Evolutionary conservation across 129 eudicot species (phyloP).

Genomic region (Calendula officinalis): DNA sequence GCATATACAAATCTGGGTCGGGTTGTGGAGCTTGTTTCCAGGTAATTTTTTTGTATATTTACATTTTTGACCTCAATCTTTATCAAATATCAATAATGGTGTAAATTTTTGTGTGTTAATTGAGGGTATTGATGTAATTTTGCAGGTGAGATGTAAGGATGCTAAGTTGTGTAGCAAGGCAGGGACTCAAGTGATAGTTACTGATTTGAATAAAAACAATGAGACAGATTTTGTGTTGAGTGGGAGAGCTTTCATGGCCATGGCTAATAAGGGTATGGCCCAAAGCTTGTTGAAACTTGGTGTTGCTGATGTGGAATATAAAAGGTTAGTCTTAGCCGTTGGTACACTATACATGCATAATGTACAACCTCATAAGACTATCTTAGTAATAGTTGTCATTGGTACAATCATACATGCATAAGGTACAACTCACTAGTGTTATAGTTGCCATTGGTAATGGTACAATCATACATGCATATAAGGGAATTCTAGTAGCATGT

Average conservation of each 20-base stretch:
- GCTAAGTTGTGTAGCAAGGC: constrained; percentile 41
- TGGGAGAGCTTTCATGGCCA: constrained; percentile 61
- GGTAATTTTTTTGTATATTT: constrained; percentile 25
- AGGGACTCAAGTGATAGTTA: constrained; percentile 66
- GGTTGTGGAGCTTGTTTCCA: constrained; percentile 91
- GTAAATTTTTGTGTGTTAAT: not conserved
- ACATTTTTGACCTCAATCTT: not conserved
- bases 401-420: not conserved
- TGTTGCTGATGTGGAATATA: constrained; percentile 62
- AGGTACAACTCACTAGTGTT: too few relatives aligned
- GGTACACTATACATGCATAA: constrained; percentile 17
- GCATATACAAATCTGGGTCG: constrained; percentile 72
- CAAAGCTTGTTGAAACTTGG: constrained; percentile 56
- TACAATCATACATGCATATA: too few relatives aligned
- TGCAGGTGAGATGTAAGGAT: constrained; percentile 76
- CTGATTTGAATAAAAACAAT: constrained; percentile 56
- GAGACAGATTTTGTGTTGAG: constrained; percentile 72
- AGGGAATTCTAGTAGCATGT: too few relatives aligned
- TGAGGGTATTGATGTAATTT: constrained; percentile 18
- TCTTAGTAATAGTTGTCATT: not conserved
- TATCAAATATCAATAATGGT: not conserved
- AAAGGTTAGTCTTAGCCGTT: constrained; percentile 44
- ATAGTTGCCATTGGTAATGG: too few relatives aligned
- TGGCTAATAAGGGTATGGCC: constrained; percentile 70
- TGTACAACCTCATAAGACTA: not conserved